Conservation (phyloP, 176 grass and related monocot species). For the Microstegium vimineum region DNA sequence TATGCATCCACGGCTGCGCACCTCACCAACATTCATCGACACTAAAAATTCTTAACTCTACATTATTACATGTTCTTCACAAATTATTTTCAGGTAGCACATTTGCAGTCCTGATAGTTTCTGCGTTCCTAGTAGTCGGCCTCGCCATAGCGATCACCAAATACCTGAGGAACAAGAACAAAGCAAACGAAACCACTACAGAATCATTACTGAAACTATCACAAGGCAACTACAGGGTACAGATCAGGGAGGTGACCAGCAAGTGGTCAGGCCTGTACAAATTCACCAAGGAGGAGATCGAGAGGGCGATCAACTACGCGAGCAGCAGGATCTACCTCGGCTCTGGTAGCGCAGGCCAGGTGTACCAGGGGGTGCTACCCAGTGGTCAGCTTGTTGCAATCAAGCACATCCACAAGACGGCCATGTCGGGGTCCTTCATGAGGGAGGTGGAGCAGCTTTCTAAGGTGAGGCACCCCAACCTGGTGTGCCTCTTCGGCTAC, state of each 20-base stretch:
- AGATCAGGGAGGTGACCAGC: conserved; percentile 15
- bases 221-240: conserved; percentile 26
- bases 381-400: conserved; percentile 61
- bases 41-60: neutral
- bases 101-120: conserved; percentile 11
- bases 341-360: conserved; percentile 52
- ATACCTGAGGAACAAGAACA: conserved; percentile 25
- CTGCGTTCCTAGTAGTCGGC: neutral
- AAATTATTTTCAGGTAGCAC: conserved; percentile 26
- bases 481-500: conserved; percentile 64
- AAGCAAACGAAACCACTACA: neutral
- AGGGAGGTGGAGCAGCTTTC: conserved; percentile 59
- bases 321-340: conserved; percentile 43
- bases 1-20: too few species aligned
- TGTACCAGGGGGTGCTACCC: conserved; percentile 59
- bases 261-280: conserved; percentile 61
- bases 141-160: conserved; percentile 18
- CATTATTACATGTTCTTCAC: neutral
- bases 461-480: conserved; percentile 50
- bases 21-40: neutral
- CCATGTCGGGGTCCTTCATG: conserved; percentile 42
- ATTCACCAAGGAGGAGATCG: conserved; percentile 57
- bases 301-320: conserved; percentile 48
- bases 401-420: conserved; percentile 55
- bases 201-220: neutral